phyloP scores from a whole-genome alignment of 148 eudicot species.

The Camellia granthamiana region DNA sequence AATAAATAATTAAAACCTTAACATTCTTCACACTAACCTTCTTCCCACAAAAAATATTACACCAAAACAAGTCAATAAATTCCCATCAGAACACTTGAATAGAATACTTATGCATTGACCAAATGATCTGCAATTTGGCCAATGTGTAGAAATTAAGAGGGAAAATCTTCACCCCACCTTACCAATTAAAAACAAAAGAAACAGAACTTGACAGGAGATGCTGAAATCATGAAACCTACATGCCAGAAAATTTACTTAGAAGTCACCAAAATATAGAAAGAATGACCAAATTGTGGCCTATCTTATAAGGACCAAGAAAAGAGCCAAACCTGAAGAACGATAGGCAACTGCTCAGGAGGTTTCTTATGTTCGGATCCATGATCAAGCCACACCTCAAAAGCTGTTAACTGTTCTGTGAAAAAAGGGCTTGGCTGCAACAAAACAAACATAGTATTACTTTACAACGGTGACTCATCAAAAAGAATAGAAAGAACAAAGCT shows the following conservation, averaged over 20 bases:
- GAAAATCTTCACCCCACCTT: slow-evolving; percentile 2
- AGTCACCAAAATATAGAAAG: neutral
- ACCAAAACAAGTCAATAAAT: slow-evolving; percentile 3
- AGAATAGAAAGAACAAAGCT: neutral
- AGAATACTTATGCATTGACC: neutral
- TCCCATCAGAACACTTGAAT: neutral
- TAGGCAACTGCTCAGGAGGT: slow-evolving; percentile 94
- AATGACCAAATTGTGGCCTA: slow-evolving; percentile 9
- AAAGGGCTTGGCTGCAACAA: slow-evolving; percentile 86
- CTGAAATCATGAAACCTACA: neutral
- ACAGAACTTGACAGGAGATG: neutral
- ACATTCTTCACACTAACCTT: neutral
- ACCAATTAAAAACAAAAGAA: neutral
- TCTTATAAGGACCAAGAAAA: neutral
- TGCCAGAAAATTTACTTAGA: neutral
- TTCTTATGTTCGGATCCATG: slow-evolving; percentile 91
- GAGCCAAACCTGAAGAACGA: slow-evolving; percentile 84
- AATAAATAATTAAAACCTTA: neutral
- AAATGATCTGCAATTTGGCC: slow-evolving; percentile 1
- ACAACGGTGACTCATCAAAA: neutral
- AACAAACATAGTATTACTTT: slow-evolving; percentile 9
- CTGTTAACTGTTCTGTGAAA: slow-evolving; percentile 91
- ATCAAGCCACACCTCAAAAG: slow-evolving; percentile 99
- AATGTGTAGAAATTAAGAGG: neutral
- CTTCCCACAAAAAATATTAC: neutral